These are phyloP conservation scores for Bimuria novae-zelandiae DNA, from an alignment of 2,329 filamentous ascomycete species.

Conservation along the genomic window DNA sequence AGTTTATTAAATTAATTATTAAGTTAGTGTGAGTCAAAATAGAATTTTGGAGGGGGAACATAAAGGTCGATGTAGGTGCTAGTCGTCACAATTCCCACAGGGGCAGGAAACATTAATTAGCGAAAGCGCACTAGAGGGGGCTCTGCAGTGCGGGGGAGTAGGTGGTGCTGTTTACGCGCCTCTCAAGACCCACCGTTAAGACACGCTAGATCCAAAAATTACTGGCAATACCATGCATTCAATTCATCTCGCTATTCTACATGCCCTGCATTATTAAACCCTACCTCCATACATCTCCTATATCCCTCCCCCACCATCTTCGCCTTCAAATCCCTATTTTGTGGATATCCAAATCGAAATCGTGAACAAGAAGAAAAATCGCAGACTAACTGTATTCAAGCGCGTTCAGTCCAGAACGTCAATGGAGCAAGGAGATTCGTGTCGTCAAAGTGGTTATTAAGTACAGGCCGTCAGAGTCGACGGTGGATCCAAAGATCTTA, in stretches of 20 bases:
- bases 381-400: background rate
- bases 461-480: background rate
- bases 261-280: background rate
- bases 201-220: background rate
- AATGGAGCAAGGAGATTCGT: slow-evolving; percentile 8
- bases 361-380: no score
- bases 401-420: background rate
- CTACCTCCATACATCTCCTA: background rate
- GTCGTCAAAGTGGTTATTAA: background rate
- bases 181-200: no score
- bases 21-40: no score
- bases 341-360: slow-evolving; percentile 6
- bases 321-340: background rate
- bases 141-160: no score
- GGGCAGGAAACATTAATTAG: no score
- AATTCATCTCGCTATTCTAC: background rate
- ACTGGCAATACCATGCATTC: background rate
- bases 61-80: no score
- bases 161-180: no score
- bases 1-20: no score
- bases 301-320: background rate
- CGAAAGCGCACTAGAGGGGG: no score
- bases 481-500: background rate
- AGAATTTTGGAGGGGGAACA: no score
- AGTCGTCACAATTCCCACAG: no score